These are phyloP conservation scores for Cryptococcus sp. DNA, from an alignment of 1,284 basidiomycete species.

Conservation along the genomic window DNA sequence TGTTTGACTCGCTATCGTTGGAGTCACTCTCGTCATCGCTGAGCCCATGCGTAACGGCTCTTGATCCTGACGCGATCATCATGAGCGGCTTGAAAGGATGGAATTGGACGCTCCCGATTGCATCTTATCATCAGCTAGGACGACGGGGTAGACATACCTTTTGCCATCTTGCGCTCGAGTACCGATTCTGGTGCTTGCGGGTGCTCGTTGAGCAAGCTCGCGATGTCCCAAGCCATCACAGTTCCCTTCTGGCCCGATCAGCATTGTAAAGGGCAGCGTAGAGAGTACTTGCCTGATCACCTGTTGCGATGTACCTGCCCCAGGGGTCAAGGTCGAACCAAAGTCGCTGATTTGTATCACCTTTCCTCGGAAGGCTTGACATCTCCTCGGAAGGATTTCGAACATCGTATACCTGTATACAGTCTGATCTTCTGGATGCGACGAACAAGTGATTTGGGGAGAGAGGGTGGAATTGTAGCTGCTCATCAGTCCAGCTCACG, in stretches of 20 bases:
- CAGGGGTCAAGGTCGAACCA: constrained; percentile 70
- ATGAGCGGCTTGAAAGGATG: constrained; percentile 39
- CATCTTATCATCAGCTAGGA: constrained; percentile 25
- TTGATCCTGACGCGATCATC: constrained; percentile 33
- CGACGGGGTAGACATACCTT: not conserved
- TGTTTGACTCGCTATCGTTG: not conserved
- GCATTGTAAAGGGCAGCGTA: too few species aligned
- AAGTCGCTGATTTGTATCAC: constrained; percentile 67
- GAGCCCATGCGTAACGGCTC: too few species aligned
- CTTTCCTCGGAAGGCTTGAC: constrained; percentile 20
- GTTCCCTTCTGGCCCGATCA: constrained; percentile 37
- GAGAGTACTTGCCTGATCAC: constrained; percentile 60
- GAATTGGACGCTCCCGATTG: constrained; percentile 39
- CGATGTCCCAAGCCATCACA: constrained; percentile 39
- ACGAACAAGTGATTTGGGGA: constrained; percentile 70
- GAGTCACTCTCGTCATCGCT: not conserved
- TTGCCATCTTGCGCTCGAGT: not conserved
- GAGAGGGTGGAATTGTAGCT: constrained; percentile 76
- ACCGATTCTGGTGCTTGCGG: too few species aligned
- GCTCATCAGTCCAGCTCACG: constrained; percentile 1
- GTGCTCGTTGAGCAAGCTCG: too few species aligned
- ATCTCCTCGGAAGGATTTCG: constrained; percentile 53
- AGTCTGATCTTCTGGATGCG: constrained; percentile 63
- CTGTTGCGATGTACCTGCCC: constrained; percentile 65
- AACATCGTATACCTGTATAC: constrained; percentile 72